Evolutionary conservation across 169 alveolate genomes (phyloP).

Genomic region (Theileria annulata): DNA sequence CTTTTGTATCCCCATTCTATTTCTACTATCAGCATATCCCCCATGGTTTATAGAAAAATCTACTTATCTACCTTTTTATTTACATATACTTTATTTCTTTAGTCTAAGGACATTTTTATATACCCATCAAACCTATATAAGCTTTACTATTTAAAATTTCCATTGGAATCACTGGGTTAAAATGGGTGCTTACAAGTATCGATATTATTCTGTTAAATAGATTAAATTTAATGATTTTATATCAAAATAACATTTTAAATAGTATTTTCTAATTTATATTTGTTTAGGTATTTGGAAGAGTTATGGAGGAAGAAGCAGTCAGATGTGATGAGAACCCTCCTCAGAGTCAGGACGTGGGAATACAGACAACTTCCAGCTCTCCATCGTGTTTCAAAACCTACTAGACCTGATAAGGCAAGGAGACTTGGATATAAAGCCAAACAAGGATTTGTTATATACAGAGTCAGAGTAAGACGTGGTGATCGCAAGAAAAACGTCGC

Average conservation of each 20-base stretch:
- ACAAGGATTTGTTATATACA: slow-evolving; percentile 98
- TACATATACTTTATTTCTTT: not conserved
- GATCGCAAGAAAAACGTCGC: slow-evolving; percentile 97
- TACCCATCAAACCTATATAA: not conserved
- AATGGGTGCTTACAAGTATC: slow-evolving; percentile 45
- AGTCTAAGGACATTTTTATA: not conserved
- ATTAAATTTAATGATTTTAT: not conserved
- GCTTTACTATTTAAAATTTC: not conserved
- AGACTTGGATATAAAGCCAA: slow-evolving; percentile 99
- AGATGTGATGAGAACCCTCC: slow-evolving; percentile 97
- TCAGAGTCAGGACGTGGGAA: slow-evolving; percentile 99
- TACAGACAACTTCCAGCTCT: slow-evolving; percentile 97
- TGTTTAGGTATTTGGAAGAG: slow-evolving; percentile 93
- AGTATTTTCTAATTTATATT: slow-evolving; percentile 74
- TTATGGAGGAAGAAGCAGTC: slow-evolving; percentile 99
- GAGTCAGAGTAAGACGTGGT: slow-evolving; percentile 99
- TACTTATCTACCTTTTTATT: not conserved
- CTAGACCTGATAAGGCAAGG: slow-evolving; percentile 97
- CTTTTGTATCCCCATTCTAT: slow-evolving; percentile 8
- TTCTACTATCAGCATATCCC: slow-evolving; percentile 2
- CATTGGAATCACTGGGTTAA: slow-evolving; percentile 9
- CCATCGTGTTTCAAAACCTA: slow-evolving; percentile 92
- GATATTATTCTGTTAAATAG: slow-evolving; percentile 9
- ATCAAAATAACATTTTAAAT: slow-evolving; percentile 88
- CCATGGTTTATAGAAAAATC: slow-evolving; percentile 12